Base-by-base conservation (phyloP, 2,329 filamentous ascomycete genomes). In the Sarocladiaceae sp. region DNA sequence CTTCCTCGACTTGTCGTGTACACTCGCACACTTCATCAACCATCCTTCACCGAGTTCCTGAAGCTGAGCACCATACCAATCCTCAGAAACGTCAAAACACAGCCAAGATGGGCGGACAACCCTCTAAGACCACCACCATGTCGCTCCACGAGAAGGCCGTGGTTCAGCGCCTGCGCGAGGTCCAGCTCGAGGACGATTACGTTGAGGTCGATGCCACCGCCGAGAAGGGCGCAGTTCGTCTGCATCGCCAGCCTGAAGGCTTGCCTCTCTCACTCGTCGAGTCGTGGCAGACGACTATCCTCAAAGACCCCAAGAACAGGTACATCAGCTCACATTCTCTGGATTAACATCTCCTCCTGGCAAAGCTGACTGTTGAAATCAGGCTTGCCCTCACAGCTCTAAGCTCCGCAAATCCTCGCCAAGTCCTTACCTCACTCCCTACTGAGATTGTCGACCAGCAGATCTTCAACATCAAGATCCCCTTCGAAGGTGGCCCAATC, bases 381-480 rank as follows among this genome's bases (percentile, higher is more conserved):
- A 86, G 85, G 49, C 80, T 94, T 12, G 88, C 87, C 4, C 73
- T 93, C 26, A 80, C 82, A 2, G 85, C 85, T 2, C 70, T 94
- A 41, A 82, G 78, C 58, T 72, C 76, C 9, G 80, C 82, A 51
- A 74, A 86, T 49, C 82, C 85, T 6, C 74, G 74, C 46, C 64
- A 76, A 10, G 72, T 89, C 34, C 73, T 95, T 33, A 73, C 76
- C 44, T 83, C 81, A 32, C 77, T 76, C 7, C 66, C 78, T 1
- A 70, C 82, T 21, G 67, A 76, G 45, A 76, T 88, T 48, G 65
- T 74, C 32, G 84, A 93, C 59, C 83, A 80, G 45, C 88, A 95
- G 45, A 75, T 85, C 49, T 95, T 89, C 79, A 94, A 90, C 58
- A 66, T 89, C 60, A 81, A 80, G 61, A 89, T 95, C 48, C 85